Evolutionary conservation across 2,329 filamentous ascomycete genomes (phyloP).

Genomic region (Cladosporium sp.): DNA sequence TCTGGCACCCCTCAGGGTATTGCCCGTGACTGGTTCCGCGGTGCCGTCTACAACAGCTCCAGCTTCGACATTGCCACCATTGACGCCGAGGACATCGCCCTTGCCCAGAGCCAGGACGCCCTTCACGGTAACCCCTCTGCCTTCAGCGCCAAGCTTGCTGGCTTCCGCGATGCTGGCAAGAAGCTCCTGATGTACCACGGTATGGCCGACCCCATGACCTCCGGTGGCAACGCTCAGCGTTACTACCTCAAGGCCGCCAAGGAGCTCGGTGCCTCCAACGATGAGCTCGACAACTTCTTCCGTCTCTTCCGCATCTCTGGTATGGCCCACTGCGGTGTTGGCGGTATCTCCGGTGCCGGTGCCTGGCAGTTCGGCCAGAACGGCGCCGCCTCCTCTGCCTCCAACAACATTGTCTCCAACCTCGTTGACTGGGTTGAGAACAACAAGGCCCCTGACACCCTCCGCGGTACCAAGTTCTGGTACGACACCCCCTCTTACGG

Average conservation of each 20-base stretch:
- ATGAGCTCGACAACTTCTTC: constrained; percentile 43
- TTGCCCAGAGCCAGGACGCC: constrained; percentile 41
- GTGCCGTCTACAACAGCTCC: constrained; percentile 51
- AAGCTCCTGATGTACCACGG: constrained; percentile 52
- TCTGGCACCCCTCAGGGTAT: constrained; percentile 47
- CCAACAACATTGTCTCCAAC: constrained; percentile 53
- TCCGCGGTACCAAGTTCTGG: constrained; percentile 49
- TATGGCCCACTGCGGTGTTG: constrained; percentile 55
- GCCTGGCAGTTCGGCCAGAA: constrained; percentile 47
- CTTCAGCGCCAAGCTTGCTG: constrained; percentile 41
- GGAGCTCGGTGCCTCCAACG: constrained; percentile 43
- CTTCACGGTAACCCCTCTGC: constrained; percentile 47
- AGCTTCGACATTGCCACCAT: constrained; percentile 46
- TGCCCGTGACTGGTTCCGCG: constrained; percentile 53
- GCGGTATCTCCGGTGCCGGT: constrained; percentile 44
- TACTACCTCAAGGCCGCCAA: constrained; percentile 53
- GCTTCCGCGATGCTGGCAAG: constrained; percentile 44
- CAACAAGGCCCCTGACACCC: constrained; percentile 34
- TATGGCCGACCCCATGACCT: constrained; percentile 48
- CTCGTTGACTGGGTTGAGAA: constrained; percentile 44
- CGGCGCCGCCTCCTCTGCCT: constrained; percentile 28
- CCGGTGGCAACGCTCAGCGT: constrained; percentile 47
- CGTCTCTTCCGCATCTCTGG: constrained; percentile 57
- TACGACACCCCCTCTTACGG: constrained; percentile 45
- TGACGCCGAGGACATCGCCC: constrained; percentile 45